Base-by-base conservation (phyloP, 345 rosid species). In the Camelina sativa region DNA sequence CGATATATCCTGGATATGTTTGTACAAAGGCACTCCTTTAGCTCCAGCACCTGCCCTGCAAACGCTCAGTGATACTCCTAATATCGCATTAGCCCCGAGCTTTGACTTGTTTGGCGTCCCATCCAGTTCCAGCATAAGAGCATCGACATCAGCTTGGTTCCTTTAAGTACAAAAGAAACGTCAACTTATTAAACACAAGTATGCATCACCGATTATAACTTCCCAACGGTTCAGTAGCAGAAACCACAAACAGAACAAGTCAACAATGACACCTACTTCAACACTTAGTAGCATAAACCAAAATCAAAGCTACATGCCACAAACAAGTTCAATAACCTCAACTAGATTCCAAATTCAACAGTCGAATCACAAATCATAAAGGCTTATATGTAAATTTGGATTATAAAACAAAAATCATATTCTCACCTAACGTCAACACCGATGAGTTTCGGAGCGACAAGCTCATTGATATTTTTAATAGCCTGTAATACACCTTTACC, bases 41-140 rank as follows among this genome's bases (percentile, higher is more conserved):
- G 97, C 97, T 54, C 94, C 97, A 43, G 97, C 99, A 63, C 99
- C 98, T 20, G 99, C 99, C 79, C 98, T 83, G 63, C 99, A 95
- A 38, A 88, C 82, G 19, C 99, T 90, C 66, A 95, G 80, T 5
- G 99, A 95, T n/a, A 90, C 97, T 75, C 99, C 99, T 64, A 95
- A 75, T 53, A 92, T 92, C 0, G 99, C 93, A 81, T 95, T 95
- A 9, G 99, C 99, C 69, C 99, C 99, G 4, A 90, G 69, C 40
- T 85, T 83, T 11, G 99, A 83, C 86, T 95, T 95, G 86, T 95
- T 90, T 19, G 86, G 82, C 8, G 99, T 95, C 56, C 97, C 96
- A 66, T 95, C 99, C 6, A 92, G 80, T 54, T 90, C 98, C 82
- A 92, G 74, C 97, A 95, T 92, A 19, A 92, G 62, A 69, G 86